Conservation (phyloP, 768 basidiomycete genomes). For the Melanogaster broomeanus region DNA sequence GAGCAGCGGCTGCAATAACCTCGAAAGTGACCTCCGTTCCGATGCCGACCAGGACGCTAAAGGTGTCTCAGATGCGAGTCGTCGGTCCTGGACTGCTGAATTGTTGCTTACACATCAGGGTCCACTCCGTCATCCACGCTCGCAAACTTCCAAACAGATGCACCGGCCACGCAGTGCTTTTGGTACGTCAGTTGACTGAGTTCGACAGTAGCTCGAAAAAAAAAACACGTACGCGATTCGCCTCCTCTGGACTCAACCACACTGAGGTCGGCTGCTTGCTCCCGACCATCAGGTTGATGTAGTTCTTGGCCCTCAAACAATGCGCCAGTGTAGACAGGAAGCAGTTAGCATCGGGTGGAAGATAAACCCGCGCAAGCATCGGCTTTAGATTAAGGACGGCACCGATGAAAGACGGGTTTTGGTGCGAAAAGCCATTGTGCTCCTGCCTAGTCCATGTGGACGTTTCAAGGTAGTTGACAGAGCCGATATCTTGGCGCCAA, state of each 20-base stretch:
- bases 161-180: slow-evolving; percentile 84
- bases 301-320: slow-evolving; percentile 82
- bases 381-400: slow-evolving; percentile 82
- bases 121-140: slow-evolving; percentile 70
- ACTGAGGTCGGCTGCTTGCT: slow-evolving; percentile 82
- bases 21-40: slow-evolving; percentile 90
- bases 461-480: slow-evolving; percentile 86
- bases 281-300: slow-evolving; percentile 86
- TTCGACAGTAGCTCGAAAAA: neutral
- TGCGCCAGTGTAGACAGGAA: slow-evolving; percentile 83
- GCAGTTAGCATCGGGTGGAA: slow-evolving; percentile 91
- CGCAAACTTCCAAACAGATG: slow-evolving; percentile 84
- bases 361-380: slow-evolving; percentile 69
- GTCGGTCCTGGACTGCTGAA: neutral
- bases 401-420: slow-evolving; percentile 85
- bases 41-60: slow-evolving; percentile 78
- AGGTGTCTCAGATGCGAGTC: slow-evolving; percentile 1
- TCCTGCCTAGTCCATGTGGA: slow-evolving; percentile 85
- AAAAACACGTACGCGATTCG: slow-evolving; percentile 50
- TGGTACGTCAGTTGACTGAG: neutral
- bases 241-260: slow-evolving; percentile 79
- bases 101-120: slow-evolving; percentile 64
- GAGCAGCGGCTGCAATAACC: slow-evolving; percentile 80
- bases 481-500: slow-evolving; percentile 73
- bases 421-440: slow-evolving; percentile 90